phyloP scores from a whole-genome alignment of 2,329 filamentous ascomycete genomes.

The Magnaporthales sp. region DNA sequence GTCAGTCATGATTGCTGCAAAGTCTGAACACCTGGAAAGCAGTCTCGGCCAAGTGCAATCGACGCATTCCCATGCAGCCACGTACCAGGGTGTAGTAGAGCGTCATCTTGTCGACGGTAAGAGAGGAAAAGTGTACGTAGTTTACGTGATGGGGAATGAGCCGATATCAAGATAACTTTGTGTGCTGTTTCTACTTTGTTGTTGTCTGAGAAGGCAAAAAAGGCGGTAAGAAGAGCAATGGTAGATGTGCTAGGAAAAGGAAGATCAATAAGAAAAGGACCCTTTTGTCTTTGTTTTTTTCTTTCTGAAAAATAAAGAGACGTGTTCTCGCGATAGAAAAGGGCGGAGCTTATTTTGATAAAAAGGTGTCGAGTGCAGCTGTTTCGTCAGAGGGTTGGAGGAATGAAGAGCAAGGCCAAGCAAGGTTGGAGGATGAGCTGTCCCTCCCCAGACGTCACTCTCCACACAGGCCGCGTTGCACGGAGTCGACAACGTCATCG shows the following conservation, averaged over 20 bases:
- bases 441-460: neutral
- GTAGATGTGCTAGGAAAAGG: neutral
- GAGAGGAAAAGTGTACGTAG: neutral
- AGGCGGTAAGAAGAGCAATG: neutral
- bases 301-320: neutral
- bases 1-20: neutral
- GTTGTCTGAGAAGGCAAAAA: neutral
- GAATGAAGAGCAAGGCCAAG: neutral
- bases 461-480: neutral
- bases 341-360: neutral
- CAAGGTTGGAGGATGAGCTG: neutral
- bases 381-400: neutral
- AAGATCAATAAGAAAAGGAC: neutral
- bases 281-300: neutral
- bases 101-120: slow-evolving; percentile 35
- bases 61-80: neutral
- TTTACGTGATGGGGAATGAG: neutral
- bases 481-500: neutral
- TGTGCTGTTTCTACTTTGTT: neutral
- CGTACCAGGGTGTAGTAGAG: slow-evolving; percentile 49
- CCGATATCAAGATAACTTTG: neutral
- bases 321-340: neutral
- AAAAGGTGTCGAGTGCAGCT: neutral
- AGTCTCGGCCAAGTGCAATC: too few relatives aligned
- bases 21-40: neutral